A percentile compares a stretch with the other conserved stretches of the same genome.
phyloP scores from a whole-genome alignment of 768 basidiomycete species.

The Pseudohyphozyma bogoriensis region DNA sequence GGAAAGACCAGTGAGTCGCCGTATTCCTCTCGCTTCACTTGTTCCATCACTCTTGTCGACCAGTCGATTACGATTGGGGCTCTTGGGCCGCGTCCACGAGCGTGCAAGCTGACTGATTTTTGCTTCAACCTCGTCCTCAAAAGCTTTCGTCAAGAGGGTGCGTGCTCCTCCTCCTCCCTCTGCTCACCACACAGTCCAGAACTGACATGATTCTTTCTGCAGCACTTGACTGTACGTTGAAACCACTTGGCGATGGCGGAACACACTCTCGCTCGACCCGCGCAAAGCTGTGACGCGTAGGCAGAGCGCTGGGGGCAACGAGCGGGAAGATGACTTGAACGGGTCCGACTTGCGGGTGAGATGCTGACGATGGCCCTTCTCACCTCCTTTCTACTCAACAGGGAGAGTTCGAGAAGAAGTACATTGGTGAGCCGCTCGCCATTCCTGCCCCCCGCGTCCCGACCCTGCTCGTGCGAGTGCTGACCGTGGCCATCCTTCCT shows the following conservation, averaged over 20 bases:
- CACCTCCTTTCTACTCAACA: background rate
- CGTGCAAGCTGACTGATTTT: no score
- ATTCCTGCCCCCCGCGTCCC: background rate
- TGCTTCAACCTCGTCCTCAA: no score
- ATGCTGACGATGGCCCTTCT: no score
- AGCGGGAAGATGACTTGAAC: no score
- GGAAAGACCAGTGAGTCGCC: conserved; percentile 44
- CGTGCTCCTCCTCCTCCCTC: background rate
- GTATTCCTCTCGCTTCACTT: background rate
- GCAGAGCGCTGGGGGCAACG: no score
- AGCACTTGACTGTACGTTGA: conserved; percentile 30
- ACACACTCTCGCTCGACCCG: no score
- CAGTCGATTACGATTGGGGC: no score
- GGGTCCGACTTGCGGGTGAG: no score
- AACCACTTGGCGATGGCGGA: no score
- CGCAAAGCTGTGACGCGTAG: no score
- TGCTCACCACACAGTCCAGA: background rate
- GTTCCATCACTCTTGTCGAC: no score
- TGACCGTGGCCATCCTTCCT: background rate
- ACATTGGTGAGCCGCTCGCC: conserved; percentile 32
- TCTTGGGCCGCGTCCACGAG: no score
- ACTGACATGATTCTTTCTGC: background rate
- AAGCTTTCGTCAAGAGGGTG: conserved; percentile 29
- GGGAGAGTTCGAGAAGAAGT: conserved; percentile 99
- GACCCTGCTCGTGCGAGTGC: background rate